Base-by-base conservation (phyloP, 345 rosid genomes). In the Lumnitzera littorea region DNA sequence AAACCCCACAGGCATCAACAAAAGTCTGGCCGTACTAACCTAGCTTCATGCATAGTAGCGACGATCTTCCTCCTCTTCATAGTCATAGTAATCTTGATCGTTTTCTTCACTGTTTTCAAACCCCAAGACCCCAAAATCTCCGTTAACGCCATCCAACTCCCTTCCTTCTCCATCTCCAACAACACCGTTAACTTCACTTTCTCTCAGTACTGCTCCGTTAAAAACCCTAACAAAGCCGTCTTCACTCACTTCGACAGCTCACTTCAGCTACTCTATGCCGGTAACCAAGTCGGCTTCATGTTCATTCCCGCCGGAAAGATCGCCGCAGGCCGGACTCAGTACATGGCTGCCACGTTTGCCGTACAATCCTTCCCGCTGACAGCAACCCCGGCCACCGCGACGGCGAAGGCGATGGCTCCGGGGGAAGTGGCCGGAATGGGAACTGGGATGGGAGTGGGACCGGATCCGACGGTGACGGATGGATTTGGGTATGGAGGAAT, bases 221-320 rank as follows among this genome's bases (percentile, higher is more conserved):
- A 66, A 60, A 95, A 95, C 81, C 91, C 96, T 2, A 95, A 91
- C 84, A 77, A 74, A 55, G 97, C 88, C 66, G 78, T 62, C 47
- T 95, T 95, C 79, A 74, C 95, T 66, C 99, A 95, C 83, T 95
- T 77, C 81, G 98, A 87, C 71, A 84, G 92, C 67, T 82, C 96
- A 48, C 84, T 95, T 60, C 91, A 88, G 91, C 95, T 95, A 27
- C 82, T 86, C 55, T 85, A 88, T 66, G 77, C 92, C 15, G 97
- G 96, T 11, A 78, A 82, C 55, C 97, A 81, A 71, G 91, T 95
- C 58, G 99, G 98, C 3, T 90, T 91, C 81, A 83, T 95, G 96
- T 90, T 91, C 78, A 87, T 95, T 13, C 99, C 99, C 72, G 99
- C 99, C 43, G 96, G 98, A 7, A 80, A 86, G 74, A 82, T 91